A percentile compares a stretch with the other conserved stretches of the same genome.
Evolutionary conservation across 345 rosid species (phyloP).

Genomic region (Moricandia moricandioides): DNA sequence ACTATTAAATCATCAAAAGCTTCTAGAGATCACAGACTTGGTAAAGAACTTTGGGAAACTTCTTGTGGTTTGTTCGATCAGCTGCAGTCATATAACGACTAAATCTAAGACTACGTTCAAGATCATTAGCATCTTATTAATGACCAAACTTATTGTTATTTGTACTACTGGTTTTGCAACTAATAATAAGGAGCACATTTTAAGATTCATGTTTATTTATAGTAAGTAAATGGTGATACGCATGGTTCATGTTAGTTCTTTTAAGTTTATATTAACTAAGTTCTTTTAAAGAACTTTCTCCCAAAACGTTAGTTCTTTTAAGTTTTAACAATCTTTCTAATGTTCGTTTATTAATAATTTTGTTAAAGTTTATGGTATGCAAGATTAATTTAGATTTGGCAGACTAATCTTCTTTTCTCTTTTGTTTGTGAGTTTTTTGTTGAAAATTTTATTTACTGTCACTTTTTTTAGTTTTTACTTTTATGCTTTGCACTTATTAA

Average conservation of each 20-base stretch:
- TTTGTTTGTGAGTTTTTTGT: too few species aligned
- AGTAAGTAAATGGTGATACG: not conserved
- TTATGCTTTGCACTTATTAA: too few species aligned
- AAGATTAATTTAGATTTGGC: too few species aligned
- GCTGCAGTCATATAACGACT: not conserved
- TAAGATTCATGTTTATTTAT: not conserved
- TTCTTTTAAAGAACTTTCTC: too few species aligned
- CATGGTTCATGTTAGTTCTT: not conserved
- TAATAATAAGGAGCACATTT: not conserved
- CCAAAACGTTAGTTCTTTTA: too few species aligned
- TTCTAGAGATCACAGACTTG: constrained; percentile 46
- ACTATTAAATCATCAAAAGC: constrained; percentile 52
- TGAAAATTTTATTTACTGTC: too few species aligned
- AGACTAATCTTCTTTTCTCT: too few species aligned
- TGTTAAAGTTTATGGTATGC: too few species aligned
- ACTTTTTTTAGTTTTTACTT: too few species aligned
- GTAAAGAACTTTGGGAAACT: constrained; percentile 57
- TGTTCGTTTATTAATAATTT: too few species aligned
- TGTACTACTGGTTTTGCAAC: not conserved
- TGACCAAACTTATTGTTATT: not conserved
- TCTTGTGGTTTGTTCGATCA: constrained; percentile 45
- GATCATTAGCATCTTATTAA: not conserved
- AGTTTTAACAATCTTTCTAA: too few species aligned
- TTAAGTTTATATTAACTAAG: too few species aligned
- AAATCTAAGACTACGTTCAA: not conserved